Evolutionary conservation across 805 yeast genomes (phyloP).

Genomic region (Candida pseudofarinosa): DNA sequence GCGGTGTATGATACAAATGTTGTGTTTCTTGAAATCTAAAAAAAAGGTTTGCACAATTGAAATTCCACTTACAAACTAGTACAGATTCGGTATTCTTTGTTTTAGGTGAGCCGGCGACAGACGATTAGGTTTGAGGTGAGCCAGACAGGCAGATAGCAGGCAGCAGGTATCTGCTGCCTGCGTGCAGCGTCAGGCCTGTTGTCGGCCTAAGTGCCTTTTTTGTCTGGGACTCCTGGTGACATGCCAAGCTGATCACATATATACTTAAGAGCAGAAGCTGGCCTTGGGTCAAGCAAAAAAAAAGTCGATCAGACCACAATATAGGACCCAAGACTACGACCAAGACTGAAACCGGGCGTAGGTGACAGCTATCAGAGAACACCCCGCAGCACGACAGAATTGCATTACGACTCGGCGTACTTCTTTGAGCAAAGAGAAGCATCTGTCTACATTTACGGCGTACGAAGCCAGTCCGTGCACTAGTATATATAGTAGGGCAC

Average conservation of each 20-base stretch:
- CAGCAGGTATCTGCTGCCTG: neutral
- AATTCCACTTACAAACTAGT: neutral
- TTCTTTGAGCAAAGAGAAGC: too few relatives aligned
- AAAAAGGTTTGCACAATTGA: neutral
- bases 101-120: neutral
- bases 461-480: too few relatives aligned
- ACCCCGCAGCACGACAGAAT: too few relatives aligned
- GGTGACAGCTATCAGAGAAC: too few relatives aligned
- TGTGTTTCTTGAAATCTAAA: neutral
- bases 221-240: neutral
- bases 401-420: too few relatives aligned
- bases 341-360: too few relatives aligned
- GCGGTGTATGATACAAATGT: neutral
- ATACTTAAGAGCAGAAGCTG: neutral
- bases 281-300: neutral
- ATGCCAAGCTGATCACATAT: neutral
- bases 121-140: neutral
- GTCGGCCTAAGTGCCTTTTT: neutral
- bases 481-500: too few relatives aligned
- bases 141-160: neutral
- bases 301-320: neutral
- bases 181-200: neutral
- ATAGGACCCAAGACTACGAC: too few relatives aligned
- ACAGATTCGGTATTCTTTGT: neutral
- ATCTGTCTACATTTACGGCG: too few relatives aligned